phyloP scores from a whole-genome alignment of 306 rosid species.

The Bauhinia variegata region DNA sequence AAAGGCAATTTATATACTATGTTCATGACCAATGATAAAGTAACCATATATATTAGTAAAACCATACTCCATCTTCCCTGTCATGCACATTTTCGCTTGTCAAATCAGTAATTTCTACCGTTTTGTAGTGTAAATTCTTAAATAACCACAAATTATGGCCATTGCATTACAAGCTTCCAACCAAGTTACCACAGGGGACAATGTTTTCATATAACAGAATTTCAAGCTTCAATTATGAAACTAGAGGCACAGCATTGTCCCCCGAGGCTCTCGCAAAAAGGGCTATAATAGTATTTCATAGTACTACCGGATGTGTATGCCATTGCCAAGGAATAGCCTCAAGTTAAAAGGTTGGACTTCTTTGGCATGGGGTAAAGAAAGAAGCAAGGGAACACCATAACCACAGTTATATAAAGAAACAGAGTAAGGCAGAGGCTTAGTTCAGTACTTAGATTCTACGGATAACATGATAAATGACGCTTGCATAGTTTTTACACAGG shows the following conservation, averaged over 20 bases:
- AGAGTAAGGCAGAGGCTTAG: neutral
- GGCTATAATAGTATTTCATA: too few relatives aligned
- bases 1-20: neutral
- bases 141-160: neutral
- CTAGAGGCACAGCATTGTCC: neutral
- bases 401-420: neutral
- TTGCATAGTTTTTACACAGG: neutral
- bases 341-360: neutral
- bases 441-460: neutral
- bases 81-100: neutral
- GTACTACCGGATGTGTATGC: too few relatives aligned
- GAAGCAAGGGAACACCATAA: neutral
- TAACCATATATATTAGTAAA: neutral
- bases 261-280: too few relatives aligned
- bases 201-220: constrained; percentile 21
- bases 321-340: constrained; percentile 6
- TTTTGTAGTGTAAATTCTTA: neutral
- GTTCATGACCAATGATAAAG: neutral
- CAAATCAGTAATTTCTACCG: neutral
- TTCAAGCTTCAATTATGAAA: constrained; percentile 29
- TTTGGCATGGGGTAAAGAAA: neutral
- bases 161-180: neutral
- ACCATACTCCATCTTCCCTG: neutral
- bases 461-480: neutral
- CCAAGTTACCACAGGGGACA: neutral